Evolutionary conservation across 148 eudicot genomes (phyloP), one percentile per base, ranked within the genome.

Genomic region (Chenopodium album): DNA sequence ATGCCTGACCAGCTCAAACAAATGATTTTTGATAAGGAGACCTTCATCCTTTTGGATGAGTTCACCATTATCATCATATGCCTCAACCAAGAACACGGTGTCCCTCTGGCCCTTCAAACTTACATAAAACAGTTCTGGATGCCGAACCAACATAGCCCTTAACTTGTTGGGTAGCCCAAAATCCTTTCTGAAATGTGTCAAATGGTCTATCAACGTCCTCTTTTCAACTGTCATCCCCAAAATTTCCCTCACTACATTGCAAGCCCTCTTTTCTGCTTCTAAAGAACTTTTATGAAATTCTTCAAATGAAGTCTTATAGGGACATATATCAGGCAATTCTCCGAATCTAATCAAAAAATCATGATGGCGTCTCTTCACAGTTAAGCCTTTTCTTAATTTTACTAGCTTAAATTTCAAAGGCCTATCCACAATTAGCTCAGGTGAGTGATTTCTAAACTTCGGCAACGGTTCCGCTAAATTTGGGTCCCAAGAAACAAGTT

Each of bases 111-210:
- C 99, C 84, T 91, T 93, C 65, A 91, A 80, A 77, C 99, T 94
- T 76, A 95, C 89, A 79, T 95, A 94, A 75, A 95, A 95, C 88
- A 95, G 81, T 78, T 96, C 99, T 13, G 98, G 99, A 77, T 94
- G 99, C 82, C 99, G 84, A 81, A 92, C 85, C 65, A 96, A 80
- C 97, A 92, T 88, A 60, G 87, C 94, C 82, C 94, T 90, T 78
- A 92, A 80, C 85, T 89, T 92, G 80, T 96, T 92, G 16, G 98
- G 93, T 84, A 96, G 83, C 77, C 95, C 98, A 86, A 92, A 94
- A 34, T 96, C 99, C 87, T 88, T 92, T 82, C 99, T 88, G 56
- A 94, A 94, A 87, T 92, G 98, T 17, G 98, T 96, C 81, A 96
- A 79, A 80, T 94, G 99, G 79, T 96, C 98, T 17, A 94, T 85